Percentiles rank a stretch among this genome's conserved stretches.
phyloP scores from a whole-genome alignment of 768 basidiomycete species.

The Daedaleopsis nitida region DNA sequence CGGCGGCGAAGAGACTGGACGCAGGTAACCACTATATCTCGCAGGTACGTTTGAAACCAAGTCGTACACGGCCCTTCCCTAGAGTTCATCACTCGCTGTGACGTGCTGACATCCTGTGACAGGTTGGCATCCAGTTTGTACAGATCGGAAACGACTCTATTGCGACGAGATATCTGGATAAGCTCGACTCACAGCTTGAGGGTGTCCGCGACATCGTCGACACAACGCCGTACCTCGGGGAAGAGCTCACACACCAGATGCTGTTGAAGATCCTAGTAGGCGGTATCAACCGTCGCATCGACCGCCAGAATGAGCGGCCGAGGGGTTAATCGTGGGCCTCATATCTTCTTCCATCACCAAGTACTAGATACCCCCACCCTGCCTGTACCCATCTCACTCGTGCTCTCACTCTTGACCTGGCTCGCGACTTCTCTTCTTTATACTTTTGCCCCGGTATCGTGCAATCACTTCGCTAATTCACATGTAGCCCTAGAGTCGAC shows the following conservation, averaged over 20 bases:
- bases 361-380: not conserved
- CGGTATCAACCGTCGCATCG: slow-evolving; percentile 61
- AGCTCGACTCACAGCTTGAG: slow-evolving; percentile 59
- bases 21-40: slow-evolving; percentile 49
- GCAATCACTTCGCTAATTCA: not conserved
- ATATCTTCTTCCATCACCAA: not conserved
- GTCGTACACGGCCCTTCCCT: slow-evolving; percentile 4
- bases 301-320: slow-evolving; percentile 25
- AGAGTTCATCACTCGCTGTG: not conserved
- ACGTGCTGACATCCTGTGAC: not conserved
- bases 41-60: slow-evolving; percentile 42
- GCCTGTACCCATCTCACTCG: not conserved
- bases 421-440: too few species aligned
- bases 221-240: slow-evolving; percentile 55
- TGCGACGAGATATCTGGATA: slow-evolving; percentile 46
- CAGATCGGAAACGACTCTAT: slow-evolving; percentile 58
- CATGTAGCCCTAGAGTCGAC: not conserved
- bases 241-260: slow-evolving; percentile 45
- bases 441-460: not conserved
- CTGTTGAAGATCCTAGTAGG: slow-evolving; percentile 67
- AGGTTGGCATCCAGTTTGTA: slow-evolving; percentile 73
- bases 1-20: slow-evolving; percentile 53
- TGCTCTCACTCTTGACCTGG: not conserved
- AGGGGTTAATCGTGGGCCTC: too few species aligned
- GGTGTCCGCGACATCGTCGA: slow-evolving; percentile 69